A percentile compares a stretch with the other conserved stretches of the same genome.
Conservation (phyloP, 768 basidiomycete species). For the Rubroboletus satanas region DNA sequence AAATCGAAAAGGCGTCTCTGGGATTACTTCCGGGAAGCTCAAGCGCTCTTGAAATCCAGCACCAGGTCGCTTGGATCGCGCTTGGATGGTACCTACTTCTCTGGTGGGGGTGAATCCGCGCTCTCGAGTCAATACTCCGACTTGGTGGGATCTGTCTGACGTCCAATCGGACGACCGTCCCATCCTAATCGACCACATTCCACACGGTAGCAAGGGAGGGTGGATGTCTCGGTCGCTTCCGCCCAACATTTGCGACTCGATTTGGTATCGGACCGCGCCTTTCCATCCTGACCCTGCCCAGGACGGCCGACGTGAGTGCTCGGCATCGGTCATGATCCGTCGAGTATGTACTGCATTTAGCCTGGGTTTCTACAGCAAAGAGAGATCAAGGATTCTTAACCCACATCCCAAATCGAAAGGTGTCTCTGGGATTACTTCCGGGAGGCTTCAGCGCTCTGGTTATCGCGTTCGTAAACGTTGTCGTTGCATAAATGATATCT, state of each 20-base stretch:
- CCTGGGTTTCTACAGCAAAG: slow-evolving; percentile 24
- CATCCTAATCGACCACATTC: slow-evolving; percentile 14
- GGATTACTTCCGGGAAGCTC: not conserved
- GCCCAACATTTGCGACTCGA: not conserved
- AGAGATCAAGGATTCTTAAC: slow-evolving; percentile 9
- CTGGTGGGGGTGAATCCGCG: not conserved
- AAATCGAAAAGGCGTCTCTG: not conserved
- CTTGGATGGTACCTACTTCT: slow-evolving; percentile 3
- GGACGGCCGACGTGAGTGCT: slow-evolving; percentile 14
- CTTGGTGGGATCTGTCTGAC: slow-evolving; percentile 1
- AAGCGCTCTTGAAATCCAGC: not conserved
- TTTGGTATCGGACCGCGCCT: slow-evolving; percentile 14
- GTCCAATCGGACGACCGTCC: slow-evolving; percentile 8
- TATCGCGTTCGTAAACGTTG: not conserved
- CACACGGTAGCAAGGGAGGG: slow-evolving; percentile 17
- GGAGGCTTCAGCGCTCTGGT: not conserved
- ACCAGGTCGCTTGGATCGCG: not conserved
- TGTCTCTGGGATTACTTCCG: not conserved
- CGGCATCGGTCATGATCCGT: not conserved
- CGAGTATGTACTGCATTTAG: slow-evolving; percentile 2
- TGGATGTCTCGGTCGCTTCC: not conserved
- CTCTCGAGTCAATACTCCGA: not conserved
- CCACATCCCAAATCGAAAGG: not conserved
- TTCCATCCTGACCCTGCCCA: slow-evolving; percentile 29
- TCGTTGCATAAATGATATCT: slow-evolving; percentile 11